Evolutionary conservation across 2,329 filamentous ascomycete genomes (phyloP).

Genomic region (Claviceps cyperi): DNA sequence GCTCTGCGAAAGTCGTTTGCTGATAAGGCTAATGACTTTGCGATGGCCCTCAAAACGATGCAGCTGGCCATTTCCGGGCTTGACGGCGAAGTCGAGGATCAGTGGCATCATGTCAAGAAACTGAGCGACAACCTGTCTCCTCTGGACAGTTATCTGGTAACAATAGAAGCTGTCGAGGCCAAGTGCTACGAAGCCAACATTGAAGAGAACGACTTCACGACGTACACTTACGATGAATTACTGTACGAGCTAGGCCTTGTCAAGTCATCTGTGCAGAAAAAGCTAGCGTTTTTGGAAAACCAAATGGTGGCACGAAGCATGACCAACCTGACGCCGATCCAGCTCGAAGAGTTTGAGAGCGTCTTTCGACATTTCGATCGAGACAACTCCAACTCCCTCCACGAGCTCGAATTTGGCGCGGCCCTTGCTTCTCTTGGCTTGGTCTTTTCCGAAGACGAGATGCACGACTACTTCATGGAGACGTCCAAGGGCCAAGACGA

Average conservation of each 20-base stretch:
- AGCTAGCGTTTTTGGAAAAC: conserved; percentile 91
- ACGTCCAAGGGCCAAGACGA: conserved; percentile 66
- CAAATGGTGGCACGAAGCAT: conserved; percentile 97
- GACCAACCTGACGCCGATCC: conserved; percentile 97
- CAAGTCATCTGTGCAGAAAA: conserved; percentile 85
- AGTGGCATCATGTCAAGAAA: conserved; percentile 72
- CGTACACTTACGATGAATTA: conserved; percentile 93
- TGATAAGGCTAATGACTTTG: conserved; percentile 97
- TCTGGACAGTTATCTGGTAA: conserved; percentile 78
- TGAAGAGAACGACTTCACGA: conserved; percentile 99
- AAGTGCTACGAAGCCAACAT: conserved; percentile 96
- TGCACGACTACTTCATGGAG: conserved; percentile 87
- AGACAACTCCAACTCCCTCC: conserved; percentile 76
- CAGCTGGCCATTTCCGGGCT: conserved; percentile 91
- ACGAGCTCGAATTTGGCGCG: conserved; percentile 90
- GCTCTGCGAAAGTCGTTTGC: conserved; percentile 82
- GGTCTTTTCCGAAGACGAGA: conserved; percentile 94
- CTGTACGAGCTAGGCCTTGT: conserved; percentile 87
- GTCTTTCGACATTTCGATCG: conserved; percentile 97
- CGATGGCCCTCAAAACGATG: conserved; percentile 84
- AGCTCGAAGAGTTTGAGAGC: conserved; percentile 95
- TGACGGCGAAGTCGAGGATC: conserved; percentile 92
- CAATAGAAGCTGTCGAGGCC: conserved; percentile 71
- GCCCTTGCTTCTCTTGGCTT: conserved; percentile 88
- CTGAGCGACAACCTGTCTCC: conserved; percentile 76